Base-by-base conservation (phyloP, 1,139 yeast genomes). In the Debaryomycetaceae sp. region DNA sequence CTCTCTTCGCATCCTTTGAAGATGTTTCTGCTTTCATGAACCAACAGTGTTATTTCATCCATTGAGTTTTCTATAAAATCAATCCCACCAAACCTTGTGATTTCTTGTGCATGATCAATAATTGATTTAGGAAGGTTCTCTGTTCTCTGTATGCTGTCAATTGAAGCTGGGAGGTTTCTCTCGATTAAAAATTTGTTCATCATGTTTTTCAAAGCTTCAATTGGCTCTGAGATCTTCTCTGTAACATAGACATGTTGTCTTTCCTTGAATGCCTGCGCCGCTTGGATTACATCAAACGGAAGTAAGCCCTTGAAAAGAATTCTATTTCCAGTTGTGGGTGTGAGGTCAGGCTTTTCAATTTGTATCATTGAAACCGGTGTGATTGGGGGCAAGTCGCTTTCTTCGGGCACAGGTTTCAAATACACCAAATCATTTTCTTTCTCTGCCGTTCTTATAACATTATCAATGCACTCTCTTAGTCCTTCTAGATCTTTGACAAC, bases 391-490 rank as follows among this genome's bases (percentile, higher is more conserved):
- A 83, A 56, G 2, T 72, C 70, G 0, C 62, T 51, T 4, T 59
- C 61, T 0, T 57, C 57, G 0, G 96, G 95, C 0, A 89, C 82
- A 1, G 71, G 64, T 50, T 85, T 83, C 39, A 87, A 63, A 61
- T 88, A 88, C 5, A 90, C 82, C 55, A 89, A 70, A 56, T 88
- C 93, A 58, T 90, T 90, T 52, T 90, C 97, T 54, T 82, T 77
- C 52, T 86, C 90, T 0, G 91, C 81, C 1, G 76, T 68, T 13
- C 68, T 63, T n/a, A 84, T 60, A 1, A 75, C 69, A 1, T 70
- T 71, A 5, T 63, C 58, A 0, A 87, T 70, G 5, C 75, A 72
- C 2, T 60, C 62, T 2, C 62, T 52, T 20, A 85, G 72, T 0
- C 82, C 81, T 23, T 62, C 60, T 6, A 79, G 60, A 50, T 81